Percentiles rank a stretch among this genome's conserved stretches.
Conservation (phyloP, 805 yeast genomes). For the Pichia gijzeniarum region DNA sequence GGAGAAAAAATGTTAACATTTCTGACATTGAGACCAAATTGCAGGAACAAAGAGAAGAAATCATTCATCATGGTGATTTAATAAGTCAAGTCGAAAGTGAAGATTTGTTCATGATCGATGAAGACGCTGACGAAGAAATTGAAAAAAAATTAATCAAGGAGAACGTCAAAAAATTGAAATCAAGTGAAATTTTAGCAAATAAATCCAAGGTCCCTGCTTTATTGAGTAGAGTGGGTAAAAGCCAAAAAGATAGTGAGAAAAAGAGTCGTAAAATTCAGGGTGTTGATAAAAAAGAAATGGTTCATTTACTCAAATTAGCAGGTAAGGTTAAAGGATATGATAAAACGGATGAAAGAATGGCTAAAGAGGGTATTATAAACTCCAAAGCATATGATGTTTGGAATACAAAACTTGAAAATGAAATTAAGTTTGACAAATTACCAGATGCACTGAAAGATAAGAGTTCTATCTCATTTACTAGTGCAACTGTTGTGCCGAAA, state of each 20-base stretch:
- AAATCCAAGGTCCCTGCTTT: slow-evolving; percentile 75
- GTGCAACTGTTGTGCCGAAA: slow-evolving; percentile 47
- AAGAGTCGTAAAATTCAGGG: slow-evolving; percentile 39
- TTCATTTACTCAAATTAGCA: slow-evolving; percentile 64
- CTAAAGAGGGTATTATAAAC: slow-evolving; percentile 56
- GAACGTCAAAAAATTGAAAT: slow-evolving; percentile 32
- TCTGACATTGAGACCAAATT: slow-evolving; percentile 69
- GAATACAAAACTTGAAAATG: slow-evolving; percentile 32
- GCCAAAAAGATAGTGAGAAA: slow-evolving; percentile 21
- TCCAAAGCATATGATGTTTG: slow-evolving; percentile 61
- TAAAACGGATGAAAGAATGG: slow-evolving; percentile 45
- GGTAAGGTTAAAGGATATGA: slow-evolving; percentile 61
- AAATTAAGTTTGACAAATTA: slow-evolving; percentile 18
- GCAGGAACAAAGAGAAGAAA: slow-evolving; percentile 60
- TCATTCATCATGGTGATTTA: slow-evolving; percentile 41
- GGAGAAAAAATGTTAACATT: slow-evolving; percentile 90
- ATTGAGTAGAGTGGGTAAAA: slow-evolving; percentile 33
- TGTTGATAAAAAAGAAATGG: slow-evolving; percentile 56
- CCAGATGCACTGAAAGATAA: slow-evolving; percentile 34
- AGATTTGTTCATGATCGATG: slow-evolving; percentile 60
- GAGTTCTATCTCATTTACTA: slow-evolving; percentile 39
- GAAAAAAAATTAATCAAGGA: slow-evolving; percentile 35
- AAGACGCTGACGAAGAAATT: slow-evolving; percentile 48
- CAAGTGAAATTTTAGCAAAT: slow-evolving; percentile 59
- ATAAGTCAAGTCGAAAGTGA: slow-evolving; percentile 36